Evolutionary conservation across 2,329 filamentous ascomycete genomes (phyloP), one percentile per base, ranked within the genome.

Genomic region (Phaeosphaeriaceae sp.): DNA sequence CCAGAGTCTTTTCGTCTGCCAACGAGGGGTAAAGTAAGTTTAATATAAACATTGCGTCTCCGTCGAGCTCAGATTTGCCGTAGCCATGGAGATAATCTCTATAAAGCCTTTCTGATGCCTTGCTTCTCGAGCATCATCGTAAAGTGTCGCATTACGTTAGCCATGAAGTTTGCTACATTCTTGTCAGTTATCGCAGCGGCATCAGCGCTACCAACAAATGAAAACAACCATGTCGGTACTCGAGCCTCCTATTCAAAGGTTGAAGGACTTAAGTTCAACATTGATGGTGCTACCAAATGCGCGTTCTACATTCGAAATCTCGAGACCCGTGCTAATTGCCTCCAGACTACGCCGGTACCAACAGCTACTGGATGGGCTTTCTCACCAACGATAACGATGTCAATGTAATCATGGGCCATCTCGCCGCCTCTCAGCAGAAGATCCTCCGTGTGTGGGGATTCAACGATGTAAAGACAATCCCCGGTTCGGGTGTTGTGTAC

Each of bases 401-500:
- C 15, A 84, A 88, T 65, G 74, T 77, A n/a, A 75, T 76, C 21
- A 74, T 79, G 65, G 65, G 70, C 58, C 80, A 86, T 65, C 69
- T 88, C 17, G 69, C 77, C 50, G 62, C 75, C 31, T 82, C 85
- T 2, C 85, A 85, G 0, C 81, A 84, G 58, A 86, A 85, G 69
- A 83, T 88, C 58, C 77, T 88, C 33, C 81, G 87, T 17, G 80
- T 88, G 48, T 88, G 86, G 86, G 85, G 86, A 3, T 89, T 89
- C 78, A 87, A 87, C 75, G 85, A 88, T 62, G 84, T 86, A 15
- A 84, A 81, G 46, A 61, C 62, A 3, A 60, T 78, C 11, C 78
- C 78, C 4, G 70, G 76, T 10, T 67, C 77, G 0, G 80, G 79
- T 19, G 79, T 77, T 1, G 80, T 86, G 7, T 87, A 83, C 76